Evolutionary conservation across 83 land plant genomes (phyloP), one percentile per base, ranked within the genome.

Genomic region (Diphasiastrum complanatum): DNA sequence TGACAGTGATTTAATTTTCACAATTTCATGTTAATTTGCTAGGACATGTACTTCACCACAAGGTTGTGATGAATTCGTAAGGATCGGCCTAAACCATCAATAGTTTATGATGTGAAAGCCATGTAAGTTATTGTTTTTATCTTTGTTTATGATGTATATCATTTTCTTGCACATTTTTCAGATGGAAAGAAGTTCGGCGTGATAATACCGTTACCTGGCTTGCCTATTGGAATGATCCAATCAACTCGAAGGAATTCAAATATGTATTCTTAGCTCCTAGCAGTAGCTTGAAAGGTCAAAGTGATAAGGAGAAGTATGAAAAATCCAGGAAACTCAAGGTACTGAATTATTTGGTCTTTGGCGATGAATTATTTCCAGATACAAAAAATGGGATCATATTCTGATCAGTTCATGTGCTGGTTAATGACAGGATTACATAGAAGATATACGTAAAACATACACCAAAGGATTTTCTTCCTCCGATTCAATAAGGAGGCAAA

Each of bases 151-250:
- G 1, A n/a, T 33, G 16, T 63, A 20, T n/a, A n/a, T n/a, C n/a
- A n/a, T n/a, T n/a, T n/a, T n/a, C n/a, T n/a, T 10, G 3, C 24
- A 2, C 14, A 24, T 24, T 24, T 28, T 64, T 47, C 79, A 95
- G 96, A 27, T 95, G 99, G 99, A 89, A 89, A 62, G 97, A 95
- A 65, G 45, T 95, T 19, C 74, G 79, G 51, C 86, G 89, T 73
- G 99, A 95, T 57, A 89, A 95, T 48, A 80, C 92, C 22, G 99
- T 95, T 16, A 95, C 99, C 50, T 95, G 99, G 99, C 77, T 95
- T 41, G 99, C 99, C 33, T 95, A 25, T 68, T 95, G 99, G 99
- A 95, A 83, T 72, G 99, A 95, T 70, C 99, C 99, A 3, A 89
- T 95, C 34, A 95, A 89, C 61, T 55, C 72, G 40, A 95, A 84